Evolutionary conservation across 2,329 filamentous ascomycete species (phyloP).

Genomic region (Botrytis tulipae): DNA sequence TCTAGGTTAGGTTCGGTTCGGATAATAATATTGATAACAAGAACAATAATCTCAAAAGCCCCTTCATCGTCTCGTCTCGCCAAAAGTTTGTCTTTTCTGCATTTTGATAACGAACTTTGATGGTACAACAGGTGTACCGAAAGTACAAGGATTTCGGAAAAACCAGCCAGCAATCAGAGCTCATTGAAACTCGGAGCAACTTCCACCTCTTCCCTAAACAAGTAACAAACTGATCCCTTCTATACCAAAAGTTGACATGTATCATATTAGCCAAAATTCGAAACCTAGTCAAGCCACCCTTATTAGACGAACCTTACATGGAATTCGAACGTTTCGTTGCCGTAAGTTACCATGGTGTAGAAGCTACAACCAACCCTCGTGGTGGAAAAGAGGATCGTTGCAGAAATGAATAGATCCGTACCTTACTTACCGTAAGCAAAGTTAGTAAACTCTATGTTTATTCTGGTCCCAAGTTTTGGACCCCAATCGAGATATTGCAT

Average conservation of each 20-base stretch:
- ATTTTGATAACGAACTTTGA: neutral
- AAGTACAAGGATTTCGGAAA: neutral
- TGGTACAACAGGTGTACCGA: neutral
- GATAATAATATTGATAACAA: neutral
- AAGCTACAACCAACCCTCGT: slow-evolving; percentile 11
- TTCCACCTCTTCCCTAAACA: slow-evolving; percentile 1
- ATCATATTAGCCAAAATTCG: slow-evolving; percentile 14
- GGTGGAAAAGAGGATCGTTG: slow-evolving; percentile 10
- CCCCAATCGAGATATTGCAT: slow-evolving; percentile 13
- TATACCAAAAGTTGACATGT: slow-evolving; percentile 4
- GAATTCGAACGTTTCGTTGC: slow-evolving; percentile 6
- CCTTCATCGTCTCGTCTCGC: slow-evolving; percentile 16
- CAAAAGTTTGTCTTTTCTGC: neutral
- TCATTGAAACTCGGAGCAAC: neutral
- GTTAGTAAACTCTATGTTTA: neutral
- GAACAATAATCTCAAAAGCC: neutral
- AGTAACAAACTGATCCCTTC: neutral
- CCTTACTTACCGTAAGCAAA: neutral
- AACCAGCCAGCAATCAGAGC: slow-evolving; percentile 1
- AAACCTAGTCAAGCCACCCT: slow-evolving; percentile 15
- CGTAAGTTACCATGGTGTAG: slow-evolving; percentile 2
- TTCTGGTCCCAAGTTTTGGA: neutral
- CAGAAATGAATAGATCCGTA: slow-evolving; percentile 15
- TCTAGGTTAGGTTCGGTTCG: neutral
- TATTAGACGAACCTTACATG: neutral